These are phyloP conservation scores for Peniophora sp. DNA, from an alignment of 1,284 basidiomycete species.

Conservation along the genomic window DNA sequence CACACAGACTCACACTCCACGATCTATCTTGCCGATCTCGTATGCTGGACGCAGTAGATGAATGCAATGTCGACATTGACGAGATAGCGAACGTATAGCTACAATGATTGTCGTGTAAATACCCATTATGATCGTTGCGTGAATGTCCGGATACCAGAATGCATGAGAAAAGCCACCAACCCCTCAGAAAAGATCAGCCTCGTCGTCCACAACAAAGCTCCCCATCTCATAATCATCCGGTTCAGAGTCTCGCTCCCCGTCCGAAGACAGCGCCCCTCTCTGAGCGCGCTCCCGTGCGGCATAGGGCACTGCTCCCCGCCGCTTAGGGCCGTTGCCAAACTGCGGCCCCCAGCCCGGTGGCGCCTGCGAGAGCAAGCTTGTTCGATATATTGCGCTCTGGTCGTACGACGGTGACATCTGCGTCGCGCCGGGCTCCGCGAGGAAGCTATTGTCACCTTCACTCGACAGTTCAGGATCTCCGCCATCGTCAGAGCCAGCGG, in stretches of 20 bases:
- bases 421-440: slow-evolving; percentile 58
- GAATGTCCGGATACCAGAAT: too few species aligned
- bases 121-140: too few species aligned
- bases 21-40: too few species aligned
- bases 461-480: slow-evolving; percentile 49
- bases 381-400: slow-evolving; percentile 58
- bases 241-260: slow-evolving; percentile 29
- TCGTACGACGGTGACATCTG: slow-evolving; percentile 73
- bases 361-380: slow-evolving; percentile 64
- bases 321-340: slow-evolving; percentile 44
- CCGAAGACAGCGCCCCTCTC: slow-evolving; percentile 28
- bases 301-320: slow-evolving; percentile 31
- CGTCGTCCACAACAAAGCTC: slow-evolving; percentile 74
- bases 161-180: too few species aligned
- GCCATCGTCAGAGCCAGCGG: slow-evolving; percentile 48
- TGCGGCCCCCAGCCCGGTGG: slow-evolving; percentile 37
- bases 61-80: too few species aligned
- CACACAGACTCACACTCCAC: too few species aligned
- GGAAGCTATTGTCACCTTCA: slow-evolving; percentile 64
- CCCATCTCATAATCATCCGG: slow-evolving; percentile 61
- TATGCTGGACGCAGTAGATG: too few species aligned
- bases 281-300: slow-evolving; percentile 14
- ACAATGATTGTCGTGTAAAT: too few species aligned
- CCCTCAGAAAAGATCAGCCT: slow-evolving; percentile 34
- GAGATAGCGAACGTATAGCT: too few species aligned